A percentile compares a stretch with the other conserved stretches of the same genome.
Evolutionary conservation across 805 yeast species (phyloP).

Genomic region (Starmerella apis): DNA sequence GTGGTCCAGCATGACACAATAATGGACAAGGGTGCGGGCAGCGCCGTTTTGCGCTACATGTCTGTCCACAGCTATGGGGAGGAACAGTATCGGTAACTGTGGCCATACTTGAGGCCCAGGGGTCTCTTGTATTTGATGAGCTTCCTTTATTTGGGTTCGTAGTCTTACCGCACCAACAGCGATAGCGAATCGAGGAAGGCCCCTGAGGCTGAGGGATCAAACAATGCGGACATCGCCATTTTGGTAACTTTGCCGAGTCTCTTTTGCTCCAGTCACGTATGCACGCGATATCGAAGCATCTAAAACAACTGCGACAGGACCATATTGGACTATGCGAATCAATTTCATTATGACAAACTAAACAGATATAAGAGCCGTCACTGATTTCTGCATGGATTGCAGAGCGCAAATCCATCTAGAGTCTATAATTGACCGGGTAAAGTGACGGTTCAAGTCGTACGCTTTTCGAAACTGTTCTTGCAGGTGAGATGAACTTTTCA

Average conservation of each 20-base stretch:
- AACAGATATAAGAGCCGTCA: slow-evolving; percentile 65
- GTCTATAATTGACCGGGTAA: background rate
- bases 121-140: background rate
- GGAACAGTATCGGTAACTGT: background rate
- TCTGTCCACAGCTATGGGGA: slow-evolving; percentile 27
- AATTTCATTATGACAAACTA: slow-evolving; percentile 80
- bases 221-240: slow-evolving; percentile 27
- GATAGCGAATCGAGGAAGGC: slow-evolving; percentile 12
- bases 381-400: slow-evolving; percentile 43
- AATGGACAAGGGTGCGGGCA: slow-evolving; percentile 28
- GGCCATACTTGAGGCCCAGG: slow-evolving; percentile 1
- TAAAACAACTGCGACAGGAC: slow-evolving; percentile 66
- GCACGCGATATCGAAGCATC: slow-evolving; percentile 81
- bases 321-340: slow-evolving; percentile 57
- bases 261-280: slow-evolving; percentile 72
- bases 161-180: slow-evolving; percentile 26
- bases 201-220: slow-evolving; percentile 4
- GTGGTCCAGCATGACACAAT: slow-evolving; percentile 27
- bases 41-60: slow-evolving; percentile 23
- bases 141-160: background rate
- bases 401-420: slow-evolving; percentile 9
- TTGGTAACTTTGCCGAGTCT: slow-evolving; percentile 40
- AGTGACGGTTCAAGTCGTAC: background rate
- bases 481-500: background rate
- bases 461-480: background rate